A percentile compares a stretch with the other conserved stretches of the same genome.
Conservation (phyloP, 352 stramenopile species). For the Globisporangium sylvaticum region DNA sequence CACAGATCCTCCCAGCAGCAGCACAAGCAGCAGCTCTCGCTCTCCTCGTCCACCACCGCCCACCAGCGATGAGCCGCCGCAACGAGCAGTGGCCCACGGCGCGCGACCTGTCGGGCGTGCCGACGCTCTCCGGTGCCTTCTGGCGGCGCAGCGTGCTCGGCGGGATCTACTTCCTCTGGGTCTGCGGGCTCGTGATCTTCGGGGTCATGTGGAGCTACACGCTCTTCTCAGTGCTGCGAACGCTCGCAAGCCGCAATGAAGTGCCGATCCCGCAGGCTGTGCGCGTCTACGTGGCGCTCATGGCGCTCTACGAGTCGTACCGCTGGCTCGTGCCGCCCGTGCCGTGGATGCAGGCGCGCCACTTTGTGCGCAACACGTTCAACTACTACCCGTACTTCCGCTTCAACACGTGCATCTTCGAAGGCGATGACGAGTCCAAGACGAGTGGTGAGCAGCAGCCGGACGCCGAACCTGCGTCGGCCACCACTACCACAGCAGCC, state of each 20-base stretch:
- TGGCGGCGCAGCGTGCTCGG: slow-evolving; percentile 30
- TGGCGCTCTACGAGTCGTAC: slow-evolving; percentile 45
- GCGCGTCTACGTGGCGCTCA: slow-evolving; percentile 27
- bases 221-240: slow-evolving; percentile 14
- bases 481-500: not conserved
- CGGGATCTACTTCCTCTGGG: slow-evolving; percentile 31
- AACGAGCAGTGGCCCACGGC: slow-evolving; percentile 4
- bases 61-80: not conserved
- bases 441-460: slow-evolving; percentile 14
- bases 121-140: slow-evolving; percentile 24
- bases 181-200: slow-evolving; percentile 23
- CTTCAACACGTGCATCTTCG: slow-evolving; percentile 32
- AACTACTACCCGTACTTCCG: slow-evolving; percentile 37
- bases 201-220: slow-evolving; percentile 26
- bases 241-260: slow-evolving; percentile 14
- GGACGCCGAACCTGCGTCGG: not conserved
- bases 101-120: slow-evolving; percentile 1
- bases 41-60: too few species aligned
- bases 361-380: slow-evolving; percentile 21
- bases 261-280: slow-evolving; percentile 15
- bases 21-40: too few species aligned
- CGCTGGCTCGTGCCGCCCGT: slow-evolving; percentile 23
- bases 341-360: slow-evolving; percentile 30
- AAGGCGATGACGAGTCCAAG: slow-evolving; percentile 6
- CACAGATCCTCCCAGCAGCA: too few species aligned